Evolutionary conservation across 73 alveolate species (phyloP).

Genomic region (Paramecium octaurelia): DNA sequence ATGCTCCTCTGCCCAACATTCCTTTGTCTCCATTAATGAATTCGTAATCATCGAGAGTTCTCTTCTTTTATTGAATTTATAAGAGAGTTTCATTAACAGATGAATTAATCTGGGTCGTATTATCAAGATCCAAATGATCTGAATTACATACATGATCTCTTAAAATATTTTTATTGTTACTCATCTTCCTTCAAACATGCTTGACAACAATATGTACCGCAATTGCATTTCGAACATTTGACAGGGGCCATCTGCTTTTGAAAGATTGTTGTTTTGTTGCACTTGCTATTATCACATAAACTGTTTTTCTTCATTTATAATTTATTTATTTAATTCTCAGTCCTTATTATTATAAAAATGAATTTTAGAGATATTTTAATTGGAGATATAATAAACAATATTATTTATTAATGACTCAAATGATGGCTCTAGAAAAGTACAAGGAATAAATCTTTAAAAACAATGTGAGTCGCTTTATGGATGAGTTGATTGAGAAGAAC

Average conservation of each 20-base stretch:
- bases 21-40: constrained; percentile 46
- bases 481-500: background rate
- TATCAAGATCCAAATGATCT: background rate
- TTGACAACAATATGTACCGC: background rate
- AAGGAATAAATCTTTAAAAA: background rate
- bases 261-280: constrained; percentile 8
- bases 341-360: background rate
- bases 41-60: constrained; percentile 55
- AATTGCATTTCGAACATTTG: background rate
- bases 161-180: background rate
- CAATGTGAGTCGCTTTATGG: background rate
- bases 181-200: constrained; percentile 32
- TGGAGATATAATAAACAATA: background rate
- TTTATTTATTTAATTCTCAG: background rate
- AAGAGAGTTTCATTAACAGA: constrained; percentile 30
- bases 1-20: constrained; percentile 66
- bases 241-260: background rate
- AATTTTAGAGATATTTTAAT: background rate
- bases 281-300: background rate
- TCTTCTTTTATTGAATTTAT: background rate
- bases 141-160: constrained; percentile 5
- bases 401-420: background rate
- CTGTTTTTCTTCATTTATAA: background rate
- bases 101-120: background rate
- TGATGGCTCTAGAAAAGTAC: background rate